These are phyloP conservation scores for Leccinum longicurvipes DNA, from an alignment of 768 basidiomycete genomes.

Conservation along the genomic window DNA sequence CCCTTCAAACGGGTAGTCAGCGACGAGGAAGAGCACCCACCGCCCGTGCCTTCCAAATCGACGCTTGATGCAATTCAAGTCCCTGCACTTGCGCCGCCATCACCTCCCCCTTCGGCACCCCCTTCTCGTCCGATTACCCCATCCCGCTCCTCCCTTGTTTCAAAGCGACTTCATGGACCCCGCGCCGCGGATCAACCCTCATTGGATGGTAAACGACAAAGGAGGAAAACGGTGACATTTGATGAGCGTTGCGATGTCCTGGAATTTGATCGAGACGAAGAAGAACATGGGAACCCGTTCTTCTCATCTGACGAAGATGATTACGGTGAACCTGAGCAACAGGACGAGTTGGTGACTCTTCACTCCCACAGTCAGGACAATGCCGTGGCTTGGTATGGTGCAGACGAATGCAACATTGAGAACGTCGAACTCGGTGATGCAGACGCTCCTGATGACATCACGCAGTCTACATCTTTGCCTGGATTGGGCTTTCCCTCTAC, in stretches of 20 bases:
- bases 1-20: slow-evolving; percentile 54
- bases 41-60: slow-evolving; percentile 27
- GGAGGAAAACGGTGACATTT: slow-evolving; percentile 77
- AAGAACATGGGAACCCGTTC: slow-evolving; percentile 48
- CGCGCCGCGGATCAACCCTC: slow-evolving; percentile 46
- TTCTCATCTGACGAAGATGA: slow-evolving; percentile 38
- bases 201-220: slow-evolving; percentile 41
- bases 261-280: slow-evolving; percentile 72
- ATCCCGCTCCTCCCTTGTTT: slow-evolving; percentile 65
- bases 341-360: slow-evolving; percentile 6
- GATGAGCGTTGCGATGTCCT: slow-evolving; percentile 78
- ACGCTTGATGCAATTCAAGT: background rate
- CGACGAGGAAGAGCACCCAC: slow-evolving; percentile 29
- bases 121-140: slow-evolving; percentile 28
- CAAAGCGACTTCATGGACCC: slow-evolving; percentile 73
- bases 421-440: slow-evolving; percentile 42
- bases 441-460: slow-evolving; percentile 67
- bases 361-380: slow-evolving; percentile 11
- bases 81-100: slow-evolving; percentile 16
- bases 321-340: slow-evolving; percentile 18
- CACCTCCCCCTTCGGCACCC: slow-evolving; percentile 43
- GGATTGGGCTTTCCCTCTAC: slow-evolving; percentile 30
- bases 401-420: slow-evolving; percentile 34
- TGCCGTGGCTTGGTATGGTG: background rate
- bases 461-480: slow-evolving; percentile 35